Evolutionary conservation across 2,329 filamentous ascomycete species (phyloP), one percentile per base, ranked within the genome.

Genomic region (Aureobasidium zeae): DNA sequence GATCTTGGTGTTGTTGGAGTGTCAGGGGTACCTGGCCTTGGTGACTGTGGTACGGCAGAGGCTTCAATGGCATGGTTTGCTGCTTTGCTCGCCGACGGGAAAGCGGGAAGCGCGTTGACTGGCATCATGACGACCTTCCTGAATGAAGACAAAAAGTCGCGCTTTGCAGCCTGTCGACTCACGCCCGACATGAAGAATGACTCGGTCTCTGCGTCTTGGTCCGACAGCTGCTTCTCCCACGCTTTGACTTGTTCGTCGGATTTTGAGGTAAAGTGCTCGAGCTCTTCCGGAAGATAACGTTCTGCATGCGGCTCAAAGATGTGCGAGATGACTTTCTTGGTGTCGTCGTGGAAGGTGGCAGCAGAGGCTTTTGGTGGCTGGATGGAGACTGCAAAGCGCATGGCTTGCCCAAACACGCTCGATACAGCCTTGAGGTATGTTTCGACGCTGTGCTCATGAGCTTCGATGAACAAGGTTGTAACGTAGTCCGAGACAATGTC

Each of bases 101-200:
- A 76, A 34, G 75, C 80, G 1, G 86, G 85, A 3, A 96, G 69
- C 7, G 87, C 89, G 41, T 86, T 94, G 36, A 98, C 89, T 2
- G 91, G 91, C 80, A 94, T 93, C 88, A 98, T 95, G 51, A 98
- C 85, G 7, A 98, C 91, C 63, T 96, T 96, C 59, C 87, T 95
- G 71, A 98, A 98, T 0, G 88, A 94, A 33, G 81, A 91, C 49
- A 98, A 61, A 55, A 98, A 98, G 60, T 98, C 91, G 53, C 87
- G 86, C 66, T 98, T 98, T 51, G 93, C 91, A 1, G 87, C 91
- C 60, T 94, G 87, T 19, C 91, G 77, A 58, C 89, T 95, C 57
- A 96, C 79, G 59, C 87, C 95, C 17, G 83, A 83, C 89, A 96
- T 95, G 66, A 87, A 91, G 58, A 93, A 94, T 0, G 85, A 91